Evolutionary conservation across 257 asterid genomes (phyloP), one percentile per base, ranked within the genome.

Genomic region (Linaria vulgaris): DNA sequence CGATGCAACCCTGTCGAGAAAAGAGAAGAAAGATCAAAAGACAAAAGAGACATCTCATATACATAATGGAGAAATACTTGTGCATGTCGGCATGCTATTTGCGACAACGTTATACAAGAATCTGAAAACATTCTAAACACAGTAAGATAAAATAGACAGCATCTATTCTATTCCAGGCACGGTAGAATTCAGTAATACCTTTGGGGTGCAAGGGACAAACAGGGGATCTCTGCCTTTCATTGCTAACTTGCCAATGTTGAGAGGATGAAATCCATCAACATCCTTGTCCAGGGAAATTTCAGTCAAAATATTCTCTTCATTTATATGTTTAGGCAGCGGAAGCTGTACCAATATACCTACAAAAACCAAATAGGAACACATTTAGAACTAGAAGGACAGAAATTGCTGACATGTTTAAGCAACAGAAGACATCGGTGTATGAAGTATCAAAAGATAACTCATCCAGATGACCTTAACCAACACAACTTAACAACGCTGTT

Each of bases 141-240:
- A 13, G 37, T 1, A 1, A 63, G 22, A n/a, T 4, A 11, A 46
- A 10, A 19, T 22, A 68, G 15, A 59, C 21, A 59, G 38, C 47
- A 21, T 50, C 25, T 67, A 53, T 15, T 11, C 51, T 3, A 21
- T 53, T 37, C 20, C 53, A 47, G 44, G 45, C 27, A 11, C 21
- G 65, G 37, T 20, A 37, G 11, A 10, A 16, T 14, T 61, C 6
- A 27, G 15, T 8, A 30, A 37, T 77, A 85, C 99, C 97, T 87
- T 89, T 47, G 99, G 99, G 51, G 96, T 89, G 89, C 97, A 89
- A 39, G 99, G 99, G 74, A 78, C 84, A 76, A 87, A 92, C 58
- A 89, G 68, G 55, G 99, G 99, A 62, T 89, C 88, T 82, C 96
- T 81, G 80, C 97, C 97, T 74, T 87, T 92, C 99, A 92, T 92